A percentile compares a stretch with the other conserved stretches of the same genome.
Conservation (phyloP, 1,284 basidiomycete species). For the Mycena citricolor region DNA sequence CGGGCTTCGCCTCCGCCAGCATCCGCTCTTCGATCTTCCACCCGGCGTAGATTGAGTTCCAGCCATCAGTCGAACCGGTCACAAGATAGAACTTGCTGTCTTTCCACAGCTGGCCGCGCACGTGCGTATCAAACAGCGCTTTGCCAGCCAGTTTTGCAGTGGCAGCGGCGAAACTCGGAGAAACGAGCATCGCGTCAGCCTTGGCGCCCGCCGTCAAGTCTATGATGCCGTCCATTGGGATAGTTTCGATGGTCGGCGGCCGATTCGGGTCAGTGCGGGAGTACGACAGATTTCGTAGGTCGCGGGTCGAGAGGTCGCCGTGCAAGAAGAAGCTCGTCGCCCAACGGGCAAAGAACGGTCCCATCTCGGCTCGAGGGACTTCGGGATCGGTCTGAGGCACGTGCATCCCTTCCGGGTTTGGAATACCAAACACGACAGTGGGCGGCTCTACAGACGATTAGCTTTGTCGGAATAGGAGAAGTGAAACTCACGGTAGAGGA, state of each 20-base stretch:
- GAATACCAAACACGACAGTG: conserved; percentile 11
- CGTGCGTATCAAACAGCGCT: conserved; percentile 13
- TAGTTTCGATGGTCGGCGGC: conserved; percentile 11
- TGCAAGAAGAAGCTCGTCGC: conserved; percentile 18
- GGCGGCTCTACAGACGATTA: conserved; percentile 17
- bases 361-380: conserved; percentile 9
- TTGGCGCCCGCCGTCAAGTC: too few species aligned
- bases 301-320: conserved; percentile 17
- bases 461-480: background rate
- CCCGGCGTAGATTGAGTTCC: too few species aligned
- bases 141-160: too few species aligned
- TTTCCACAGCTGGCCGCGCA: too few species aligned
- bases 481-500: conserved; percentile 13
- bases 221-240: too few species aligned
- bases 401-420: conserved; percentile 3
- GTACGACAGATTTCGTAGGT: conserved; percentile 11
- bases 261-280: conserved; percentile 5
- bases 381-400: conserved; percentile 18
- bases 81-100: too few species aligned
- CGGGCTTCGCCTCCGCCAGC: too few species aligned
- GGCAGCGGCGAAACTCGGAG: too few species aligned
- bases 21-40: too few species aligned
- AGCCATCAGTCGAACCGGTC: too few species aligned
- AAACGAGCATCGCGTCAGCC: too few species aligned
- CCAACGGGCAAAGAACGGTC: conserved; percentile 16